These are phyloP conservation scores for Poa pratensis DNA, from an alignment of 176 grass and related monocot species.

Conservation along the genomic window DNA sequence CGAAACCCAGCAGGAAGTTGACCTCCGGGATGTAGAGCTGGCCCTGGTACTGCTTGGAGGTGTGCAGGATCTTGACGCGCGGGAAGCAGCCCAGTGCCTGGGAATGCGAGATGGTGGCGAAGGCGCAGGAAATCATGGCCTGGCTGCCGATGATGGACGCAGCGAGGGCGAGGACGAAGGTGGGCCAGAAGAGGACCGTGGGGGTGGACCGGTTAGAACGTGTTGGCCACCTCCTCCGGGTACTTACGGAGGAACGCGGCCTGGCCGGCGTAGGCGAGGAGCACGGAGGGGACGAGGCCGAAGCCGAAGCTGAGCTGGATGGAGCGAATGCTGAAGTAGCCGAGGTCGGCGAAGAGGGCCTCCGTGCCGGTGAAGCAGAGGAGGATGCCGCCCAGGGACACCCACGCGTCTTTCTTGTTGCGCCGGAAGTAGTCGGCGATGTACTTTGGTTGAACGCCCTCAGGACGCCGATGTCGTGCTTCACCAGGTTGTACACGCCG, in stretches of 20 bases:
- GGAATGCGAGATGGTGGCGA: constrained; percentile 66
- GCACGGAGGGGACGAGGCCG: constrained; percentile 59
- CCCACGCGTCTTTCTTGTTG: constrained; percentile 43
- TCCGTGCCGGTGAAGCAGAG: constrained; percentile 74
- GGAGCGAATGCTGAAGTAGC: constrained; percentile 69
- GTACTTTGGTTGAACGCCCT: constrained; percentile 61
- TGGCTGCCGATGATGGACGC: constrained; percentile 68
- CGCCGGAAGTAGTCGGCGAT: constrained; percentile 47
- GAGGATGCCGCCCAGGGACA: constrained; percentile 65
- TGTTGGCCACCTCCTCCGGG: constrained; percentile 45
- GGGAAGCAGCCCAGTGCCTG: constrained; percentile 73
- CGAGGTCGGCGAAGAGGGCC: constrained; percentile 74
- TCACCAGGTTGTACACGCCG: constrained; percentile 53
- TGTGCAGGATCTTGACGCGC: constrained; percentile 58
- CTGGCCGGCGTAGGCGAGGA: constrained; percentile 76
- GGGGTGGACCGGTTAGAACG: constrained; percentile 77
- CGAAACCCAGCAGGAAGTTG: constrained; percentile 50
- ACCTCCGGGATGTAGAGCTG: constrained; percentile 79
- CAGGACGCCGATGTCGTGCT: constrained; percentile 52
- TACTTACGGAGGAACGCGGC: constrained; percentile 53
- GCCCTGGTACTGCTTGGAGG: constrained; percentile 58
- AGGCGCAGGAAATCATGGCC: constrained; percentile 77
- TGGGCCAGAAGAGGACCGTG: constrained; percentile 50
- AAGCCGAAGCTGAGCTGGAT: constrained; percentile 63
- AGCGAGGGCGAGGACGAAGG: constrained; percentile 54